These are phyloP conservation scores for Camellia japonica DNA, from an alignment of 148 eudicot species.

Conservation along the genomic window DNA sequence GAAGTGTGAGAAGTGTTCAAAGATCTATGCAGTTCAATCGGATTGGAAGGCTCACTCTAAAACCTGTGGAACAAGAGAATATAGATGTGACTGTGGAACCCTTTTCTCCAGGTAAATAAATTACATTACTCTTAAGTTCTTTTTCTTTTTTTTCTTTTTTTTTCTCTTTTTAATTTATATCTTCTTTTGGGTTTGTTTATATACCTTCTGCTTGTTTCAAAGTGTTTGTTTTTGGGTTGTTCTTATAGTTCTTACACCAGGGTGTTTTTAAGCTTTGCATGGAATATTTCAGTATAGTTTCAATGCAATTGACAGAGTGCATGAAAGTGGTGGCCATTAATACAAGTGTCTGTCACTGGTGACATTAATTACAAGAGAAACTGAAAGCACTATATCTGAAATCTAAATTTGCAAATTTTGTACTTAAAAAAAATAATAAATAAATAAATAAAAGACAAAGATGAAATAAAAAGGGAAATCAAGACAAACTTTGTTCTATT, in stretches of 20 bases:
- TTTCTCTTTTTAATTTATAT: not conserved
- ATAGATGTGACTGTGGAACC: slow-evolving; percentile 93
- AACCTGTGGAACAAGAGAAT: slow-evolving; percentile 90
- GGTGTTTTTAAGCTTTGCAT: slow-evolving; percentile 19
- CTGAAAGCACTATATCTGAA: slow-evolving; percentile 1
- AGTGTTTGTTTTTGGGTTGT: not conserved
- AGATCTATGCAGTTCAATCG: slow-evolving; percentile 86
- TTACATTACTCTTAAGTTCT: too few species aligned
- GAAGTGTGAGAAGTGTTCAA: slow-evolving; percentile 86
- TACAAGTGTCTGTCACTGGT: not conserved
- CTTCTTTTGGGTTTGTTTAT: not conserved
- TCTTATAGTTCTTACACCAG: slow-evolving; percentile 6
- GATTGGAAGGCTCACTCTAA: slow-evolving; percentile 98
- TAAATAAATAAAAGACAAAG: not conserved
- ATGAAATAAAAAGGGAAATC: not conserved
- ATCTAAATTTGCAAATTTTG: not conserved
- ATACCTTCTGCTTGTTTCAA: not conserved
- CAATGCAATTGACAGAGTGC: slow-evolving; percentile 9
- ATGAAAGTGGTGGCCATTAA: slow-evolving; percentile 7
- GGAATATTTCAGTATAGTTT: slow-evolving; percentile 1
- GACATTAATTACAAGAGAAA: not conserved
- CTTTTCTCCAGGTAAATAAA: slow-evolving; percentile 72
- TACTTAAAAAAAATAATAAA: not conserved
- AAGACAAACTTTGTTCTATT: not conserved
- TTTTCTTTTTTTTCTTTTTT: not conserved